Evolutionary conservation across 495 filamentous ascomycete species (phyloP).

Genomic region (Darksidea phi): DNA sequence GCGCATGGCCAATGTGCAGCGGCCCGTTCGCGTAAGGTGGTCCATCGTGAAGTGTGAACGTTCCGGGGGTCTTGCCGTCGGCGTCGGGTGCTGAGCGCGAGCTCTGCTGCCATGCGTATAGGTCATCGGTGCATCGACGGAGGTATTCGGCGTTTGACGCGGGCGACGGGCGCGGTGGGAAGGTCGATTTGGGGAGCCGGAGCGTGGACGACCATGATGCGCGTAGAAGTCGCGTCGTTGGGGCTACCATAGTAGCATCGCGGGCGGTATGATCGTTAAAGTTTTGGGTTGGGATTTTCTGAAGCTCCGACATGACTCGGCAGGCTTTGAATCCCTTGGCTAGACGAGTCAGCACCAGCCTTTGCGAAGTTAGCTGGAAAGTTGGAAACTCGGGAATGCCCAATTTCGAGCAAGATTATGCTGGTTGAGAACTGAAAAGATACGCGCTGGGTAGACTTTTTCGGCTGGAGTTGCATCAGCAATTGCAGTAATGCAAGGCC

Average conservation of each 20-base stretch:
- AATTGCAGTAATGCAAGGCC: too few species aligned
- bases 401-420: too few species aligned
- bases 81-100: conserved; percentile 48
- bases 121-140: conserved; percentile 75
- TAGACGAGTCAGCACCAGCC: neutral
- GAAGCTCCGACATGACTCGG: neutral
- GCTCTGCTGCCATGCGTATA: conserved; percentile 81
- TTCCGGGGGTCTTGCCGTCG: conserved; percentile 7
- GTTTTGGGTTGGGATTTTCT: neutral
- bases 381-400: too few species aligned
- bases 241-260: conserved; percentile 38
- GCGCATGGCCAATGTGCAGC: conserved; percentile 94
- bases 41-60: conserved; percentile 88
- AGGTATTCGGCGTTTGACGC: conserved; percentile 56
- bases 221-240: conserved; percentile 32
- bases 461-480: too few species aligned
- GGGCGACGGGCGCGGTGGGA: conserved; percentile 51
- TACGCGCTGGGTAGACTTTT: too few species aligned
- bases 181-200: conserved; percentile 45
- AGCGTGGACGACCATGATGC: conserved; percentile 44
- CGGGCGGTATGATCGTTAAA: neutral
- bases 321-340: neutral
- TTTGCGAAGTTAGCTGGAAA: too few species aligned
- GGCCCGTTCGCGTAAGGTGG: conserved; percentile 94
- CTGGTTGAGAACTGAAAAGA: too few species aligned